Base-by-base conservation (phyloP, 768 basidiomycete genomes). In the Boletus huronensis region DNA sequence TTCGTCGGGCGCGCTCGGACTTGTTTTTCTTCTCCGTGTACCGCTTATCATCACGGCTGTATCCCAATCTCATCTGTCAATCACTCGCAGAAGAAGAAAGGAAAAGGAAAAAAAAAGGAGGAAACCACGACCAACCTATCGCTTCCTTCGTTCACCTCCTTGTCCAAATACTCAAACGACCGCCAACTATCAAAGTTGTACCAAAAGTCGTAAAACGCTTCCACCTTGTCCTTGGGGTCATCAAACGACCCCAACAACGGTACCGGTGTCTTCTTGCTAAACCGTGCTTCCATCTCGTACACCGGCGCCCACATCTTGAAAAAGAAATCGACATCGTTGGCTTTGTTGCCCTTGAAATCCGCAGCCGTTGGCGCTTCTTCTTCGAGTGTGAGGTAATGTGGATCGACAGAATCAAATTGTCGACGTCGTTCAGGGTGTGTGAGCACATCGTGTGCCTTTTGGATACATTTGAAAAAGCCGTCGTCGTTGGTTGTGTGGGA, bases 11-110 rank as follows among this genome's bases (percentile, higher is more conserved):
- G 32, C 96, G 93, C 75, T 99, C 96, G 6, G 90, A 75, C 74
- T 97, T 98, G 84, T 99, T 99, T 82, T 99, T 99, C 81, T 98
- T 98, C 76, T 98, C 96, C 17, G 93, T 94, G 76, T 95, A 97
- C 29, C 96, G 88, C 75, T 98, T 98, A 72, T 99, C 96, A 72
- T 98, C 96, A 53, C 96, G 96, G 68, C 93, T 95, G 61, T 17
- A 55, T 54, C 40, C 28, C 46, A 51, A 40, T 3, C 13, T 49
- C 35, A 38, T 47, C 32, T 7, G 58, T 63, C 48, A 69, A 55
- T 35, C 48, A 36, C 49, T 32, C 25, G 10, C 38, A 11, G 36
- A n/a, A 38, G 5, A 41, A 35, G 29, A 14, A 25, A 13, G 3
- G 7, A n/a, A 7, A 19, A 5, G 8, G 3, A 13, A 14, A 16